Evolutionary conservation across 495 filamentous ascomycete species (phyloP).

Genomic region (Aspergillus egyptiacus): DNA sequence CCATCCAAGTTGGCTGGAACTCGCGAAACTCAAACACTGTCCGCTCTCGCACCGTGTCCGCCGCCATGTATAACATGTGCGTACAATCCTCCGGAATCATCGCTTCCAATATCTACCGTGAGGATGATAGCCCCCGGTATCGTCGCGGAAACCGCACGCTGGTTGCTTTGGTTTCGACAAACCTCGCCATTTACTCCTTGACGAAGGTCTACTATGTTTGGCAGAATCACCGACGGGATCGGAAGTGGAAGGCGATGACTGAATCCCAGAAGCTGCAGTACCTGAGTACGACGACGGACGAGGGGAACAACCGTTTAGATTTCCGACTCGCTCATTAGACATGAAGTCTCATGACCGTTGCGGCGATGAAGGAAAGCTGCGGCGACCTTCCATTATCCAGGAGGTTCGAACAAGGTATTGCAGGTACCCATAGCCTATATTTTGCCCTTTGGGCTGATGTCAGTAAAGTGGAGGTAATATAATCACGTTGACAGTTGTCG

Average conservation of each 20-base stretch:
- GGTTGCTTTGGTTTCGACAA: slow-evolving; percentile 30
- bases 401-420: no score
- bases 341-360: no score
- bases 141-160: slow-evolving; percentile 45
- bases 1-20: slow-evolving; percentile 59
- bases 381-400: no score
- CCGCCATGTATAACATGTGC: slow-evolving; percentile 51
- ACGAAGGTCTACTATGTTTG: slow-evolving; percentile 35
- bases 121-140: slow-evolving; percentile 49
- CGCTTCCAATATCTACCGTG: slow-evolving; percentile 48
- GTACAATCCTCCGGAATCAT: slow-evolving; percentile 47
- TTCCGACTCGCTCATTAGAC: slow-evolving; percentile 30
- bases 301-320: slow-evolving; percentile 33
- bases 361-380: no score
- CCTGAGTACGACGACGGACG: slow-evolving; percentile 24
- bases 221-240: slow-evolving; percentile 26
- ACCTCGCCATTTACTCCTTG: slow-evolving; percentile 34
- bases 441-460: no score
- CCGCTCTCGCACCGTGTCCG: slow-evolving; percentile 54
- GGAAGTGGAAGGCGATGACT: slow-evolving; percentile 31
- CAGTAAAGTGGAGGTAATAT: no score
- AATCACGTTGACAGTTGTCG: no score
- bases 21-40: slow-evolving; percentile 57
- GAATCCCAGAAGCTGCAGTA: slow-evolving; percentile 24
- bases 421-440: no score